Percentiles rank a stretch among this genome's conserved stretches.
These are phyloP conservation scores for Tylopilus balloui DNA, from an alignment of 768 basidiomycete genomes.

Conservation along the genomic window DNA sequence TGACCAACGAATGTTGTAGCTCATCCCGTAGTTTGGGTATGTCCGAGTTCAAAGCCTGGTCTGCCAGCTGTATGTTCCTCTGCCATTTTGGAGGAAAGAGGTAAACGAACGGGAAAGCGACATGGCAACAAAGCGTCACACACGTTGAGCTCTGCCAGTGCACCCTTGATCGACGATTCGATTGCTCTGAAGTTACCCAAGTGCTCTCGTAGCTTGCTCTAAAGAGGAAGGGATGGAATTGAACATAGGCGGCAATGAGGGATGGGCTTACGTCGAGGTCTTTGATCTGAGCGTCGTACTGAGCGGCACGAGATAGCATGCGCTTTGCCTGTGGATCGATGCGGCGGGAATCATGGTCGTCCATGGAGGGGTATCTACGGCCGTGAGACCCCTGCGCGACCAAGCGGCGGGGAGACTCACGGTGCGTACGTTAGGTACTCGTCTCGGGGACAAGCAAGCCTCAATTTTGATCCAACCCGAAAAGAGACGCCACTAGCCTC, in stretches of 20 bases:
- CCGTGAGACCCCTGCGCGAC: constrained; percentile 12
- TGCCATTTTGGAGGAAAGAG: constrained; percentile 19
- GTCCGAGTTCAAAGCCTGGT: constrained; percentile 52
- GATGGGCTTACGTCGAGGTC: constrained; percentile 47
- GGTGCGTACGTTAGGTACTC: neutral
- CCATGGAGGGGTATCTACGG: constrained; percentile 10
- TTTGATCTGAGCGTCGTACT: constrained; percentile 56
- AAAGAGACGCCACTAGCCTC: neutral
- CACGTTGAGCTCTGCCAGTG: constrained; percentile 58
- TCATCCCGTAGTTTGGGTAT: constrained; percentile 59
- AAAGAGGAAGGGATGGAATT: neutral
- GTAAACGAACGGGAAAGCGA: neutral
- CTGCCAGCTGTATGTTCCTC: constrained; percentile 57
- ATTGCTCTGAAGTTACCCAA: constrained; percentile 73
- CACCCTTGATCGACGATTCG: constrained; percentile 63
- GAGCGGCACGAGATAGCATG: constrained; percentile 43
- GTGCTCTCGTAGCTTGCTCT: constrained; percentile 66
- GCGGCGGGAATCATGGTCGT: neutral
- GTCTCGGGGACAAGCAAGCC: too few relatives aligned
- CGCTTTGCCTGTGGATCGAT: constrained; percentile 45
- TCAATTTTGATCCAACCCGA: neutral
- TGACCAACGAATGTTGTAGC: constrained; percentile 56
- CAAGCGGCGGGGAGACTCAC: constrained; percentile 13
- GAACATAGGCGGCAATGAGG: neutral
- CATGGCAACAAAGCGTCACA: constrained; percentile 3